Evolutionary conservation across 1,139 yeast genomes (phyloP).

Genomic region (Yamadazyma friedrichii): DNA sequence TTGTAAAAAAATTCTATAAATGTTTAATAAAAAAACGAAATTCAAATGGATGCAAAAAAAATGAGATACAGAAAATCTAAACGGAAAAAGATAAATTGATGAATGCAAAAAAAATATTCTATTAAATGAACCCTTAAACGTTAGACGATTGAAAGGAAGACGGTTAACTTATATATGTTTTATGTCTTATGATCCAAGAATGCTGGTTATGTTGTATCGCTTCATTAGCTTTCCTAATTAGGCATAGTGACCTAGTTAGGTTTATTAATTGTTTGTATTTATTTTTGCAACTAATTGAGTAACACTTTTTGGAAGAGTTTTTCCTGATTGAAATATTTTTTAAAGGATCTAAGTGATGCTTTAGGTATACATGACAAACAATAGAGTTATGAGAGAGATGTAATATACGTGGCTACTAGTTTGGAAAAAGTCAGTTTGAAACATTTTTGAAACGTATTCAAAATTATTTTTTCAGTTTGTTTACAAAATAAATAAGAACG

Average conservation of each 20-base stretch:
- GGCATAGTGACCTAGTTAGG: constrained; percentile 16
- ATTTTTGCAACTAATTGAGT: constrained; percentile 13
- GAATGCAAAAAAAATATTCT: background rate
- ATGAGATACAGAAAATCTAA: background rate
- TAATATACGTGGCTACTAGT: no score
- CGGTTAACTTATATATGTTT: constrained; percentile 1
- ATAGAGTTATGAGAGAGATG: background rate
- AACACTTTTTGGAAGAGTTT: background rate
- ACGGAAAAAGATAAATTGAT: background rate
- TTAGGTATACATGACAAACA: background rate
- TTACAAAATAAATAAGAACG: no score
- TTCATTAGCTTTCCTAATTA: constrained; percentile 7
- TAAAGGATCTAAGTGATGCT: background rate
- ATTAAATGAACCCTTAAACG: background rate
- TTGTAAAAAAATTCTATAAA: background rate
- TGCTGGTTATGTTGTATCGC: background rate
- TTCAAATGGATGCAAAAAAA: constrained; percentile 1
- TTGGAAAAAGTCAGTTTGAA: background rate
- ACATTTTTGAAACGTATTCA: background rate
- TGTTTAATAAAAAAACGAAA: background rate
- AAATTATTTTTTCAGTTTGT: no score
- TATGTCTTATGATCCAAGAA: background rate
- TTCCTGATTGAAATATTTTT: background rate
- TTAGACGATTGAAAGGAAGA: no score
- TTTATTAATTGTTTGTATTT: constrained; percentile 22